These are phyloP conservation scores for Leptographium galeiforme DNA, from an alignment of 2,329 filamentous ascomycete species.

Conservation along the genomic window DNA sequence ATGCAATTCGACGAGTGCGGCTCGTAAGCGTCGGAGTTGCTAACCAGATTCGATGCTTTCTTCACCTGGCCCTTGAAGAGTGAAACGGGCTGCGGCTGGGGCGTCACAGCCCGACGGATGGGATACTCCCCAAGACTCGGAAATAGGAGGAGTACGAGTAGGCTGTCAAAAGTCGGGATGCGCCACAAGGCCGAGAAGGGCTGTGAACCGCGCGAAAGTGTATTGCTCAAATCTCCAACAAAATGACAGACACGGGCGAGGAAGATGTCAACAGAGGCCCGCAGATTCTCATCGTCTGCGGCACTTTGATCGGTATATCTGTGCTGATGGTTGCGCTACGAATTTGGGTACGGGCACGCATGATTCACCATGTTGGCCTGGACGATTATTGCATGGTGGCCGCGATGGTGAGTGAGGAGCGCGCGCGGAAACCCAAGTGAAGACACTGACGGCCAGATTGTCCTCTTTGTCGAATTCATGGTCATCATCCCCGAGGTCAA, in stretches of 20 bases:
- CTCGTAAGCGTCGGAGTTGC: no score
- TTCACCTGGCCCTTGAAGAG: no score
- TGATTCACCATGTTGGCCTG: constrained; percentile 13
- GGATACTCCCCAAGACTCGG: no score
- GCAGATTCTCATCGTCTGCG: constrained; percentile 18
- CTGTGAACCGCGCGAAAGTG: no score
- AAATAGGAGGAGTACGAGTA: no score
- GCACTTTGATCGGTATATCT: constrained; percentile 14
- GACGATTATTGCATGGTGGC: constrained; percentile 18
- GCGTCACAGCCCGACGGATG: no score
- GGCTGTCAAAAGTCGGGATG: no score
- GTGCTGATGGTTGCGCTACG: constrained; percentile 14
- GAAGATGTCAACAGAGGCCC: constrained; percentile 17
- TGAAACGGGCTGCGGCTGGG: no score
- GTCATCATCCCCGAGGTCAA: constrained; percentile 17
- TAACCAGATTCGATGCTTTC: no score
- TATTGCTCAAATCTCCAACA: neutral
- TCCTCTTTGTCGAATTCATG: constrained; percentile 16
- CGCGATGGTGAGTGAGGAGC: constrained; percentile 14
- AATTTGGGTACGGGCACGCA: constrained; percentile 15
- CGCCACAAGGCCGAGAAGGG: neutral
- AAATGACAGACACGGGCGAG: neutral
- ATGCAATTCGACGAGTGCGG: no score
- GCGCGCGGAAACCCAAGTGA: no score
- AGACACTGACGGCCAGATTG: neutral